Percentiles rank a stretch among this genome's conserved stretches.
Evolutionary conservation across 2,329 filamentous ascomycete species (phyloP).

Genomic region (Emmonsia crescens): DNA sequence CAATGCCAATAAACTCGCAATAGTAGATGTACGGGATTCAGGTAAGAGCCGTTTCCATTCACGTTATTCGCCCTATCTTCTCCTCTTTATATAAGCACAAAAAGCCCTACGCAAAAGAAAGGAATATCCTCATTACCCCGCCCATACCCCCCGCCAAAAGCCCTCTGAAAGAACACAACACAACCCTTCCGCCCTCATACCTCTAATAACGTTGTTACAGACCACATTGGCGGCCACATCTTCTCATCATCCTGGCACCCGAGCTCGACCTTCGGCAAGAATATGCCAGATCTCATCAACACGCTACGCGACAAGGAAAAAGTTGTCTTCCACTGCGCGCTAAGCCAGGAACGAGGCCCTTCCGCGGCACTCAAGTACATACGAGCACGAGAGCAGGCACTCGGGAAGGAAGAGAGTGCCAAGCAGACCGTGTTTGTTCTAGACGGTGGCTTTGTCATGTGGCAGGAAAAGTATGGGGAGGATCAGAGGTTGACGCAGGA

Average conservation of each 20-base stretch:
- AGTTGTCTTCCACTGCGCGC: constrained; percentile 88
- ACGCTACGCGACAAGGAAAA: constrained; percentile 64
- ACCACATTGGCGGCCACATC: constrained; percentile 88
- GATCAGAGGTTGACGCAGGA: constrained; percentile 74
- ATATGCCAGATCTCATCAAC: constrained; percentile 71
- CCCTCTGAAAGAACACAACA: neutral
- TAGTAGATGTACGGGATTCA: constrained; percentile 83
- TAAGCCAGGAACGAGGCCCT: constrained; percentile 85
- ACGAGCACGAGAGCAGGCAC: constrained; percentile 47
- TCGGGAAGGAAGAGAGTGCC: constrained; percentile 31
- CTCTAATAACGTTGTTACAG: constrained; percentile 33
- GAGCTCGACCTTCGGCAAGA: constrained; percentile 58
- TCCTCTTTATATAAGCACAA: neutral
- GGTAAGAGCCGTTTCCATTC: constrained; percentile 37
- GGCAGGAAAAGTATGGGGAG: constrained; percentile 71
- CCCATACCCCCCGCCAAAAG: neutral
- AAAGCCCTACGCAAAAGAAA: neutral
- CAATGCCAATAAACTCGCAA: constrained; percentile 45
- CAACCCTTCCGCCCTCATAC: neutral
- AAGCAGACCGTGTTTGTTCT: constrained; percentile 70
- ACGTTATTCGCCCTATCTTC: neutral
- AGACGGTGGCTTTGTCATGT: constrained; percentile 72
- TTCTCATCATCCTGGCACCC: constrained; percentile 65
- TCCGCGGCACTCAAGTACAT: constrained; percentile 67
- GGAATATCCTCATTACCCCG: neutral